phyloP scores from a whole-genome alignment of 257 asterid species.

The Parsonsia alboflavescens region DNA sequence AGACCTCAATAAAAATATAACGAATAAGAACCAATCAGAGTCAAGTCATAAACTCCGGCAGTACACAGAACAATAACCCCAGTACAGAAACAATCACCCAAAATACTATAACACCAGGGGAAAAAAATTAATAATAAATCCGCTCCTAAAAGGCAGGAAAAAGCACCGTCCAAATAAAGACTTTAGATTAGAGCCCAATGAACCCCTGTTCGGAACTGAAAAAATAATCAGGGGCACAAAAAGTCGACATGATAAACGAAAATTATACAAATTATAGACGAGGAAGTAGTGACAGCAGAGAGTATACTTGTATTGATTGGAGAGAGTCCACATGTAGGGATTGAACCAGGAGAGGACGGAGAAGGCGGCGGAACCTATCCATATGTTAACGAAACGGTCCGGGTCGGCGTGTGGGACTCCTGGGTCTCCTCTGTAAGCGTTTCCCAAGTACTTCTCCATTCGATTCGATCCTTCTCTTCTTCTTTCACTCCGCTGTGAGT shows the following conservation, averaged over 20 bases:
- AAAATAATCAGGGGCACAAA: not conserved
- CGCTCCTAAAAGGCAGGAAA: not conserved
- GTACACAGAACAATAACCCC: not conserved
- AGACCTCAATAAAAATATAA: too few relatives aligned
- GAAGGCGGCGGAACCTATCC: constrained; percentile 76
- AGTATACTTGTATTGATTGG: constrained; percentile 71
- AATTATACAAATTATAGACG: not conserved
- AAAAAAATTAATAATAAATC: not conserved
- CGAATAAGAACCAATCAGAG: not conserved
- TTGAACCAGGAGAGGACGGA: constrained; percentile 61
- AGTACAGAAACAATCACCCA: not conserved
- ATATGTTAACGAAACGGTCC: constrained; percentile 51
- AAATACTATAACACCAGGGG: not conserved
- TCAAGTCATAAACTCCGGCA: not conserved
- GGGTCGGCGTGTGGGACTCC: constrained; percentile 85
- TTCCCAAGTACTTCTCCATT: constrained; percentile 95
- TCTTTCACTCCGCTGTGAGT: not conserved
- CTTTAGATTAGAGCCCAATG: not conserved
- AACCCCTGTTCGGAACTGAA: not conserved
- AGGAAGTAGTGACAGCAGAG: not conserved
- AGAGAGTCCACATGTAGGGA: constrained; percentile 87
- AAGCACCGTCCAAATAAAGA: not conserved
- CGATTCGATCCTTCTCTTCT: not conserved
- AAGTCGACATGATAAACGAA: not conserved
- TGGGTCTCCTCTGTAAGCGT: constrained; percentile 92